Percentiles rank a stretch among this genome's conserved stretches.
phyloP scores from a whole-genome alignment of 805 yeast genomes.

The Zygosaccharomyces bisporus region DNA sequence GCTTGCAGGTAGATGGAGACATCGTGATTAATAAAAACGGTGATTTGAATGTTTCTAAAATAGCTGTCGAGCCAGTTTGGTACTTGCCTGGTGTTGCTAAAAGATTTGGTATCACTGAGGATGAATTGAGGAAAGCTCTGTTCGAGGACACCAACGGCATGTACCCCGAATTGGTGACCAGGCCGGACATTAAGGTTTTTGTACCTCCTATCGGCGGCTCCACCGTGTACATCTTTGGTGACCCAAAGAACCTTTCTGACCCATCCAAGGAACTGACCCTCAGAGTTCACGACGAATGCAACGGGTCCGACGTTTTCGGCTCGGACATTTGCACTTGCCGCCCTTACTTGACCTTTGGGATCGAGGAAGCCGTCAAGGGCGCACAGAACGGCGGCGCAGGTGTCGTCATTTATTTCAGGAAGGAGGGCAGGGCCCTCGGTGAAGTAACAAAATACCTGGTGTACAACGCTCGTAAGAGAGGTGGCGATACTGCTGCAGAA shows the following conservation, averaged over 20 bases:
- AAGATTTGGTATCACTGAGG: conserved; percentile 55
- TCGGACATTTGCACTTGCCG: conserved; percentile 68
- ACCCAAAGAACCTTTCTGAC: conserved; percentile 52
- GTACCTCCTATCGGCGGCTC: conserved; percentile 68
- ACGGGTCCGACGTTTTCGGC: conserved; percentile 67
- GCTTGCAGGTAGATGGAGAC: conserved; percentile 55
- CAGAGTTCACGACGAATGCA: conserved; percentile 66
- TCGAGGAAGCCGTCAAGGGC: conserved; percentile 63
- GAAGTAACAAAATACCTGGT: conserved; percentile 68
- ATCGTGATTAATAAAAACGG: conserved; percentile 57
- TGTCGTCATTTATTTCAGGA: conserved; percentile 60
- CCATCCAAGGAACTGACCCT: conserved; percentile 50
- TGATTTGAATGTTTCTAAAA: conserved; percentile 57
- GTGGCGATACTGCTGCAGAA: conserved; percentile 64
- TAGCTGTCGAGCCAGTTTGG: conserved; percentile 73
- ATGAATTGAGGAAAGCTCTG: conserved; percentile 52
- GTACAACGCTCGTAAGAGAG: conserved; percentile 66
- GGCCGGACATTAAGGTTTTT: conserved; percentile 63
- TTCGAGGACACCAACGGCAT: conserved; percentile 70
- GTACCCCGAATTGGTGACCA: conserved; percentile 64
- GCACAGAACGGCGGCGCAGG: conserved; percentile 67
- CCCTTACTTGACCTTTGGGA: conserved; percentile 63
- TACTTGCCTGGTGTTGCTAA: conserved; percentile 65
- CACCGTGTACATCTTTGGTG: conserved; percentile 64
- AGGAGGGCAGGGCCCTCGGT: conserved; percentile 67